phyloP scores from a whole-genome alignment of 768 basidiomycete genomes.

The Nidularia sp. region DNA sequence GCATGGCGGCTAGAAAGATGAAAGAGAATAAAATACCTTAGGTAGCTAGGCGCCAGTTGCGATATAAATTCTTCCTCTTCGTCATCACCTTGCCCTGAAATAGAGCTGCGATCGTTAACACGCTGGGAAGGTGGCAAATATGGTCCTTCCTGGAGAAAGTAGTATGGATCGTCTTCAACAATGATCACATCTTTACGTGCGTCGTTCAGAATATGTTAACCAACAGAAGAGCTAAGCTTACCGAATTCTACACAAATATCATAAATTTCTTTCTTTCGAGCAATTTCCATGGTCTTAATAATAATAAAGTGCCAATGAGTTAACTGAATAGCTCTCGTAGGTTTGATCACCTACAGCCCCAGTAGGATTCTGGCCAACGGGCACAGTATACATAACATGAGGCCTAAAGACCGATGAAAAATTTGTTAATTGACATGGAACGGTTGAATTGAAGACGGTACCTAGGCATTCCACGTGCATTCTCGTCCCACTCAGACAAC shows the following conservation, averaged over 20 bases:
- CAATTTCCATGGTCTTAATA: slow-evolving; percentile 50
- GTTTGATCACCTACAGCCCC: slow-evolving; percentile 49
- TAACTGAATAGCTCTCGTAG: background rate
- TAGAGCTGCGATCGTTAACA: background rate
- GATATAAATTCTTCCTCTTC: slow-evolving; percentile 44
- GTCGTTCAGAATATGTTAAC: background rate
- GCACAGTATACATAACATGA: slow-evolving; percentile 70
- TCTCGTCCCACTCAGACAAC: slow-evolving; percentile 64
- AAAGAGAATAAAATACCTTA: slow-evolving; percentile 33
- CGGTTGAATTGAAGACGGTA: slow-evolving; percentile 15
- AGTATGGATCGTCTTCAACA: slow-evolving; percentile 82
- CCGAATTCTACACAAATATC: slow-evolving; percentile 80
- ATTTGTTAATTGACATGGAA: background rate
- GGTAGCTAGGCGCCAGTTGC: slow-evolving; percentile 56
- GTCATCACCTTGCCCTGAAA: slow-evolving; percentile 8
- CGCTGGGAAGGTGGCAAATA: slow-evolving; percentile 41
- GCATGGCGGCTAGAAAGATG: background rate
- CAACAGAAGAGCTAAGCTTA: slow-evolving; percentile 16
- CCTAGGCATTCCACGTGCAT: slow-evolving; percentile 51
- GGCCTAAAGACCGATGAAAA: slow-evolving; percentile 36
- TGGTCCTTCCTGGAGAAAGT: slow-evolving; percentile 61
- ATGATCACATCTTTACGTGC: slow-evolving; percentile 58
- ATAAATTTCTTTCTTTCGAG: slow-evolving; percentile 77
- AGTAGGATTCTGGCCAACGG: slow-evolving; percentile 83
- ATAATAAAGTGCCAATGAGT: background rate